Conservation (phyloP, 2,329 filamentous ascomycete species). For the Calcarisporium arbuscula region DNA sequence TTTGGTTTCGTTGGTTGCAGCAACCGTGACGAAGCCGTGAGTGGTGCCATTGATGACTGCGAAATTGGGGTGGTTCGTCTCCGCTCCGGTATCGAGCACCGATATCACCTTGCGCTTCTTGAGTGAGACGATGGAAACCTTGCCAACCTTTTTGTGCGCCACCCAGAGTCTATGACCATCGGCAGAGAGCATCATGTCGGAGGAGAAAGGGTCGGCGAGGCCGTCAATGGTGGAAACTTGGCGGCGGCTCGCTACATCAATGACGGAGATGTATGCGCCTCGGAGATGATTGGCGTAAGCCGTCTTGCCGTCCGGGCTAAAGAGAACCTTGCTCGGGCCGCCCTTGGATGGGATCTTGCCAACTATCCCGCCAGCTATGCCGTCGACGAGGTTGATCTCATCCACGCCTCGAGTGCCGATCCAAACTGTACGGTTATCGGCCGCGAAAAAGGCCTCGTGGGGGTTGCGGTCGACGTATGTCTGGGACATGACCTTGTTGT, state of each 20-base stretch:
- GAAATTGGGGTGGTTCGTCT: conserved; percentile 11
- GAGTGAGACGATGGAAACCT: conserved; percentile 8
- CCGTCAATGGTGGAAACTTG: conserved; percentile 5
- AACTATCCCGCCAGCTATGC: conserved; percentile 7
- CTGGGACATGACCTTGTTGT: conserved; percentile 9
- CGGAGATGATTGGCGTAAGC: conserved; percentile 12
- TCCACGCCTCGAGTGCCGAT: conserved; percentile 11
- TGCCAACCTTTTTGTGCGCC: conserved; percentile 10
- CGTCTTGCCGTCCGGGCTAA: conserved; percentile 9
- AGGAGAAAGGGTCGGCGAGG: conserved; percentile 8
- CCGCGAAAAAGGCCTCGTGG: conserved; percentile 12
- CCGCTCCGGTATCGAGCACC: conserved; percentile 7
- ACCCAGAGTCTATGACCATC: conserved; percentile 9
- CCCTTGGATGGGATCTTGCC: conserved; percentile 7
- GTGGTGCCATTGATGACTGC: conserved; percentile 6
- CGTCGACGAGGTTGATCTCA: conserved; percentile 9
- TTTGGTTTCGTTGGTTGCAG: conserved; percentile 7
- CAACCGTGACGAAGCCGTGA: conserved; percentile 10
- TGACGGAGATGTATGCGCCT: conserved; percentile 9
- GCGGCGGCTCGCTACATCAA: conserved; percentile 7
- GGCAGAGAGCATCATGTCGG: conserved; percentile 12
- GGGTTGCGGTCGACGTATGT: conserved; percentile 8
- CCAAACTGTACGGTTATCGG: conserved; percentile 11
- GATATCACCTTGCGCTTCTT: not conserved
- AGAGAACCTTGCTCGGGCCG: conserved; percentile 12